Evolutionary conservation across 2,329 filamentous ascomycete species (phyloP), one percentile per base, ranked within the genome.

Genomic region (Trichoderma koningiopsis): DNA sequence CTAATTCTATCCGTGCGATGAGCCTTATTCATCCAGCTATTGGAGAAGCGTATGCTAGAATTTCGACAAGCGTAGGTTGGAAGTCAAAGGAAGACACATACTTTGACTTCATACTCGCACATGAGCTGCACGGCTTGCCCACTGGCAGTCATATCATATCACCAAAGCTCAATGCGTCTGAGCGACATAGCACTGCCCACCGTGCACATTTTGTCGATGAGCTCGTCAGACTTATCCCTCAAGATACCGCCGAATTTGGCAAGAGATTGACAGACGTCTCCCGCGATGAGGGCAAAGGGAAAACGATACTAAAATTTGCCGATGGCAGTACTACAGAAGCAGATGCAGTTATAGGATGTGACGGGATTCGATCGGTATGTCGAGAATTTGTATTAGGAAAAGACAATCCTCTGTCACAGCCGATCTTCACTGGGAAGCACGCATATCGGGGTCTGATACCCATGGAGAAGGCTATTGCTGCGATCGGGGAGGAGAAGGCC

Each of bases 1-100:
- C 86, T 43, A 88, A 88, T 71, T 84, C 86, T 4, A 80, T 83
- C 35, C 83, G 83, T 27, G 85, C 87, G 3, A 85, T 90, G 82
- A 78, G 81, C 19, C 77, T 85, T 5, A 84, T 88, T 71, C 82
- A 84, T 49, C 83, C 84, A 1, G 79, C 78, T 29, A 75, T 84
- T 58, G 73, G 76, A 62, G 75, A 78, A 13, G 81, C 80, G 0
- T 87, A 85, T 72, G 73, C 80, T 27, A 80, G 78, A 35, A 74
- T 76, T 19, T 71, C 72, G 40, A 75, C 74, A 31, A 69, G 56
- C 33, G 65, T 61, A 1, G 68, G 71, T 19, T 74, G 72, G 59
- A 71, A 74, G 33, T 59, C 69, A 11, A 69, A 68, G 35, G 55
- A 66, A 27, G 49, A 70, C 16, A 72, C 69, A 13, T 73, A 71